Base-by-base conservation (phyloP, 129 eudicot species). In the Arctium minus region DNA sequence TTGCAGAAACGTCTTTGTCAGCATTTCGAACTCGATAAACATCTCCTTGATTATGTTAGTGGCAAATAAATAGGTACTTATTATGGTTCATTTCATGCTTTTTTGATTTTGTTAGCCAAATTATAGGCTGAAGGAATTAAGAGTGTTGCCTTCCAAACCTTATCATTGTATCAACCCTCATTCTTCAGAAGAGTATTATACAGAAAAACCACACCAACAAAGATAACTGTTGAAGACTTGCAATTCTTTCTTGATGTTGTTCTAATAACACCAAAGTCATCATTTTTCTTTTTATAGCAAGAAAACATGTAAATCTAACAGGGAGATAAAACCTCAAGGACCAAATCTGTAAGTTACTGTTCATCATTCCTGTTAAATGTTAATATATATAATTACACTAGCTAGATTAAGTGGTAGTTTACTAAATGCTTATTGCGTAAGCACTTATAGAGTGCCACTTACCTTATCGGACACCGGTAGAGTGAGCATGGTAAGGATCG, bases 11-110 rank as follows among this genome's bases (percentile, higher is more conserved):
- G 78, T 76, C 84, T 96, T 80, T 93, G 97, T 88, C 90, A 83
- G 79, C 94, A 90, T 80, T 96, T 96, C 86, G 97, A 93, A 96
- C 99, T 96, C 65, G 99, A 96, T 86, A 91, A 87, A 81, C 90
- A 82, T 42, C 91, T 96, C 42, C 88, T 96, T 74, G 99, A 96
- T 62, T 96, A 96, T 82, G 88, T 96, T 39, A 92, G 87, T 79
- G 89, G 90, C 53, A 93, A 96, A 91, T 93, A 91, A 93, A 86
- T 85, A 82, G 86, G 71, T 29, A 30, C 42, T 15, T 2, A 7
- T 22, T 22, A 64, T 64, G 69, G 82, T 76, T 50, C 56, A 60
- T 37, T 32, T 33, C 6, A 15, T 53, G 6, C 64, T 6, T 50
- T 53, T 72, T 18, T 62, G 18, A 72, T 84, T 84, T 42, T 64